Evolutionary conservation across 2,329 filamentous ascomycete species (phyloP), one percentile per base, ranked within the genome.

Genomic region (Beauveria medogensis): DNA sequence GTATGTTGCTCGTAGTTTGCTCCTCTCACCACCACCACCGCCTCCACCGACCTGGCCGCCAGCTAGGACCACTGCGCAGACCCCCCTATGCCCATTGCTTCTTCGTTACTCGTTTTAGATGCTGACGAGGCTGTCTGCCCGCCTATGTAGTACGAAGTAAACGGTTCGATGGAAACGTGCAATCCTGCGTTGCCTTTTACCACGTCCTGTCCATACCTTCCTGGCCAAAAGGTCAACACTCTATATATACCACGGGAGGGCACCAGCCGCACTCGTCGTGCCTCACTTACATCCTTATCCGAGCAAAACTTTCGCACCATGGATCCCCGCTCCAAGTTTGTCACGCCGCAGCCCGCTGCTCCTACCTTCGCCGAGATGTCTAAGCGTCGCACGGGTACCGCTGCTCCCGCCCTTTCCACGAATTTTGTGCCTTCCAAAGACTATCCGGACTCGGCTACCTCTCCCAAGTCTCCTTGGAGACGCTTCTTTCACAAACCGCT

Each of bases 161-260:
- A 97, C 73, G 86, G 88, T 66, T 85, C 88, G 53, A 79, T 85
- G 40, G 92, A 97, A 73, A 85, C 83, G 56, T 85, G 91, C 71
- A 91, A 96, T 71, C 78, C 87, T 30, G 76, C 83, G 2, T 80
- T 89, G 67, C 88, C 89, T 20, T 87, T 83, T 12, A 96, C 92
- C 2, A 92, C 85, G 2, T 76, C 83, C 48, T 97, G 93, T 70
- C 92, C 93, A 41, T 86, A 93, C 64, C 81, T 97, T 28, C 93
- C 93, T 3, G 93, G 93, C 16, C 93, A 97, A 73, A 82, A 83
- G 2, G 84, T 97, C 70, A 97, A 97, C 74, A 84, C 91, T 16
- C 78, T 97, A 60, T 86, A 89, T 59, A 85, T 97, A 12, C 93
- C 93, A 16, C 77, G 84, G 40, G 88, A 96, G 71, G 81, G 82